Conservation (phyloP, 441 rosid genomes). For the Brassica balearica region DNA sequence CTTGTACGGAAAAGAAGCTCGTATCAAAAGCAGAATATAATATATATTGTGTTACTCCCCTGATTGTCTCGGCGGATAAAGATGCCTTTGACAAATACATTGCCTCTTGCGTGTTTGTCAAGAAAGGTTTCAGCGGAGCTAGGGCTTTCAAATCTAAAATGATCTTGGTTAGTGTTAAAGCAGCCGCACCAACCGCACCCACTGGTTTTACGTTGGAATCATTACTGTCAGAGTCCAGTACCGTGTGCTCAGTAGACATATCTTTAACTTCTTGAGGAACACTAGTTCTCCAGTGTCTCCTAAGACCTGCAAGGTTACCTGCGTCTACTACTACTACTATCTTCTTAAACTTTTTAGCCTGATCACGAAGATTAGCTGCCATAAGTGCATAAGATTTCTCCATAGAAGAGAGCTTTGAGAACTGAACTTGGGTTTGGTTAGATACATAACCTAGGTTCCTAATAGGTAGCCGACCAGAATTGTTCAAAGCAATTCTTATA, state of each 20-base stretch:
- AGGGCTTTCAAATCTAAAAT: slow-evolving; percentile 52
- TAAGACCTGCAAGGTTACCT: not conserved
- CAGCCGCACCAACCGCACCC: slow-evolving; percentile 43
- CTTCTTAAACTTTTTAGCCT: slow-evolving; percentile 39
- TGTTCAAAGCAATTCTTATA: slow-evolving; percentile 39
- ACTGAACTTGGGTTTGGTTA: slow-evolving; percentile 26
- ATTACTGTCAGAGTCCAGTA: slow-evolving; percentile 46
- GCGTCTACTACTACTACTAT: slow-evolving; percentile 23
- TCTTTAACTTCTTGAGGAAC: slow-evolving; percentile 72
- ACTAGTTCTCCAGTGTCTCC: slow-evolving; percentile 43
- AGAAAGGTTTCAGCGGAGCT: slow-evolving; percentile 53
- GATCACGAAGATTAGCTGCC: slow-evolving; percentile 77
- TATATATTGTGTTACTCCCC: not conserved
- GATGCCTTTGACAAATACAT: slow-evolving; percentile 41
- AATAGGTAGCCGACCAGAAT: not conserved
- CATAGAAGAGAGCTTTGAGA: slow-evolving; percentile 69
- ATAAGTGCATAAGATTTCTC: slow-evolving; percentile 76
- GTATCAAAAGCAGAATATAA: not conserved
- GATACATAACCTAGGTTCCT: not conserved
- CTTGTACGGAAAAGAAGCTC: not conserved
- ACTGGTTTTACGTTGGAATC: slow-evolving; percentile 34
- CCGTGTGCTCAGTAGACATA: slow-evolving; percentile 53
- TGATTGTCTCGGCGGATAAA: not conserved
- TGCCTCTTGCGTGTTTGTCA: slow-evolving; percentile 58
- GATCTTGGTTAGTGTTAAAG: not conserved